A percentile compares a stretch with the other conserved stretches of the same genome.
These are phyloP conservation scores for Bruguiera sexangula DNA, from an alignment of 345 rosid species.

Conservation along the genomic window DNA sequence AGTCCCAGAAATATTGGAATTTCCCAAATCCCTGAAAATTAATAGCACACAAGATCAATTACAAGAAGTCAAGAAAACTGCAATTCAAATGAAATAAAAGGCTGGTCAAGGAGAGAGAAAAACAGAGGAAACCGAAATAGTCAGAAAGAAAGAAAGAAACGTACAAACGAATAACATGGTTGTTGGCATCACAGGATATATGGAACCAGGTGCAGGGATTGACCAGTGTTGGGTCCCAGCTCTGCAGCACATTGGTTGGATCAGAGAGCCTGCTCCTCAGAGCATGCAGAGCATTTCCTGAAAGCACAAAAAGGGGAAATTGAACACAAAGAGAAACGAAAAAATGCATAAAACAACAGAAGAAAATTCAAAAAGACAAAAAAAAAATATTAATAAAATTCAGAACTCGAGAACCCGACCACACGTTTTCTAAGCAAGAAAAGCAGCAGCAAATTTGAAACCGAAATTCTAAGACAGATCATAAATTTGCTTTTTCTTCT, in stretches of 20 bases:
- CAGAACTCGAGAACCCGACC: not conserved
- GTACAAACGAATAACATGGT: constrained; percentile 61
- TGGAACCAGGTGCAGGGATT: constrained; percentile 93
- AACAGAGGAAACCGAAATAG: not conserved
- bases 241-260: constrained; percentile 67
- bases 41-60: not conserved
- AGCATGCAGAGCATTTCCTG: constrained; percentile 72
- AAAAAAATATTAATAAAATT: not conserved
- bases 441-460: not conserved
- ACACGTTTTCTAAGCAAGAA: constrained; percentile 10
- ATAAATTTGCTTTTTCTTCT: not conserved
- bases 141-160: constrained; percentile 11
- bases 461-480: not conserved
- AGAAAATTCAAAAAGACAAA: not conserved
- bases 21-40: constrained; percentile 60
- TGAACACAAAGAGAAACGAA: constrained; percentile 5
- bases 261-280: constrained; percentile 60
- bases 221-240: constrained; percentile 92
- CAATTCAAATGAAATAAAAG: not conserved
- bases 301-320: constrained; percentile 16
- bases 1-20: constrained; percentile 61
- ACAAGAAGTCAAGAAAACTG: not conserved
- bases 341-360: constrained; percentile 1
- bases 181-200: constrained; percentile 65
- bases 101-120: not conserved